These are phyloP conservation scores for Lyophyllum semitale DNA, from an alignment of 768 basidiomycete genomes.

Conservation along the genomic window DNA sequence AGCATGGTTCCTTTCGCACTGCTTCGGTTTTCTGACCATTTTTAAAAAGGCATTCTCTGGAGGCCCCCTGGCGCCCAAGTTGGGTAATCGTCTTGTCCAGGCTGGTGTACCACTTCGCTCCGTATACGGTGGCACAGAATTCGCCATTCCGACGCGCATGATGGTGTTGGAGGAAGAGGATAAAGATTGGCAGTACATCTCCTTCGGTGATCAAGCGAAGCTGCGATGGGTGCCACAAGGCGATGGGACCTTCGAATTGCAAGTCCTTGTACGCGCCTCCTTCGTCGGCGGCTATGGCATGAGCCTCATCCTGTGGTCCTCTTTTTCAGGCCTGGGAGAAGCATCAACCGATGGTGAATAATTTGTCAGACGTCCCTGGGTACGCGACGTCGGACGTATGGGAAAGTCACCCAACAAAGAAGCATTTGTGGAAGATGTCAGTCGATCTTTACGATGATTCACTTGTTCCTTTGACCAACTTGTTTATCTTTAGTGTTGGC, in stretches of 20 bases:
- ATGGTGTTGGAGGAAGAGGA: conserved; percentile 18
- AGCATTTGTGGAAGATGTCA: conserved; percentile 37
- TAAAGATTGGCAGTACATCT: conserved; percentile 33
- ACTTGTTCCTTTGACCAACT: neutral
- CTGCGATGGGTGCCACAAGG: conserved; percentile 36
- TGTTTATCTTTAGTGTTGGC: conserved; percentile 29
- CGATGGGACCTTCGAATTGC: conserved; percentile 39
- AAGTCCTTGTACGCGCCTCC: conserved; percentile 31
- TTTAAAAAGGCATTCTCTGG: conserved; percentile 28
- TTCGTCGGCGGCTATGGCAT: neutral
- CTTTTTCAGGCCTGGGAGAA: conserved; percentile 25
- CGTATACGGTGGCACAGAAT: conserved; percentile 34
- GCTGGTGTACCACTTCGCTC: conserved; percentile 28
- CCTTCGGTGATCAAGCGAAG: conserved; percentile 23
- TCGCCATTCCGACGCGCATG: conserved; percentile 18
- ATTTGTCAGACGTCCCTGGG: conserved; percentile 33
- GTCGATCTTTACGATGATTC: neutral
- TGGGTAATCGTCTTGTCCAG: conserved; percentile 28
- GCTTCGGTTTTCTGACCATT: neutral
- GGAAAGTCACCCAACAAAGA: conserved; percentile 36
- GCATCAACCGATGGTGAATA: conserved; percentile 30
- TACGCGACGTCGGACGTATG: conserved; percentile 41
- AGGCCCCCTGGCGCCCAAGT: conserved; percentile 30
- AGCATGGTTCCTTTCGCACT: neutral
- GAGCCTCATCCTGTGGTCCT: neutral